Evolutionary conservation across 169 alveolate species (phyloP), one percentile per base, ranked within the genome.

Genomic region (Eimeria necatrix): DNA sequence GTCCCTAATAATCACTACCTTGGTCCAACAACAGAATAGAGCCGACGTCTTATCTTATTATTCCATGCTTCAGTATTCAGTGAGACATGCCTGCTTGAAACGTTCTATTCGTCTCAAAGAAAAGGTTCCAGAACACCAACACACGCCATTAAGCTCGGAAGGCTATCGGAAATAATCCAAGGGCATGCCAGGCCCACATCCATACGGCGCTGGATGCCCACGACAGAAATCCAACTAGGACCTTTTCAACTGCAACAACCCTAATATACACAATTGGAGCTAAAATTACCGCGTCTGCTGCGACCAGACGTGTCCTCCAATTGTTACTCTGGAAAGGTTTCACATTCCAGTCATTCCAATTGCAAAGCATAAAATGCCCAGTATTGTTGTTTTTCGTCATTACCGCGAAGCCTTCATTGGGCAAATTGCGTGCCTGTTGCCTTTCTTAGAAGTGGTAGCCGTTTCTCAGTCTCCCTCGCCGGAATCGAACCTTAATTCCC

Each of bases 391-490:
- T 97, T 97, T 98, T 98, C 97, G 98, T 98, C 99, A 97, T 98
- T 97, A 97, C 98, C 99, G 97, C 98, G 41, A 32, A 32, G 41
- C 2, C 2, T 56, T 56, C 20, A 56, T 56, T 97, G 98, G 99
- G 98, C 97, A 98, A 97, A 97, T 98, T 98, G 97, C 98, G 98
- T 98, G 98, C 97, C 99, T 98, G 99, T 99, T 98, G 99, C 99
- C 99, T 97, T 98, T 99, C 99, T 97, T 98, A 98, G 99, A 98
- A 97, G 99, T 98, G 98, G 99, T 98, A 97, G 99, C 99, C 95
- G 95, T 98, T 97, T 98, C 98, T 98, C 99, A 98, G 99, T 99
- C 99, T 98, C 99, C 98, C 98, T 97, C 99, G 97, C 99, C 98
- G 98, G 99, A 98, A 98, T 98, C 99, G 98, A 98, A 98, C 99